phyloP scores from a whole-genome alignment of 2,329 filamentous ascomycete genomes.

The Neospermospora avenae region DNA sequence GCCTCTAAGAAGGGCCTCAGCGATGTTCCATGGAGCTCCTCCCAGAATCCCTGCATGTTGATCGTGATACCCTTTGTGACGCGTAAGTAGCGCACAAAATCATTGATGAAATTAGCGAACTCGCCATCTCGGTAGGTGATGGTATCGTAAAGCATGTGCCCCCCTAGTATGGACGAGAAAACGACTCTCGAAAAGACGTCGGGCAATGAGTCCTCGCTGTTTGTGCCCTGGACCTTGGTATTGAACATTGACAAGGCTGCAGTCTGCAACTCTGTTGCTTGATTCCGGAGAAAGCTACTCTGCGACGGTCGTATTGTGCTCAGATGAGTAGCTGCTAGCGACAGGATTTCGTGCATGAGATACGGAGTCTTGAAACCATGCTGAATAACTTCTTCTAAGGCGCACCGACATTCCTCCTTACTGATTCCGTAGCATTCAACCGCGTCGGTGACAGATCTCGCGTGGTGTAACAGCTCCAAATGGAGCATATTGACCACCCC shows the following conservation, averaged over 20 bases:
- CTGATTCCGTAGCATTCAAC: background rate
- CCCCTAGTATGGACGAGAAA: background rate
- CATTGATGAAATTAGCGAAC: background rate
- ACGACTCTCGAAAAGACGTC: background rate
- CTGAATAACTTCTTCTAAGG: background rate
- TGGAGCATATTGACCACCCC: background rate
- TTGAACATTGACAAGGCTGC: background rate
- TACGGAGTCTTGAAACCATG: background rate
- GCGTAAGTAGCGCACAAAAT: background rate
- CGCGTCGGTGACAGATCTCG: background rate
- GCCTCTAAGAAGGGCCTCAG: background rate
- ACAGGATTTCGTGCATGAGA: background rate
- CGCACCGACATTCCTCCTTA: background rate
- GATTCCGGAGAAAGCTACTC: background rate
- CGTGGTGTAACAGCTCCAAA: background rate
- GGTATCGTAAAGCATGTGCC: background rate
- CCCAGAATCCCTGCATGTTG: background rate
- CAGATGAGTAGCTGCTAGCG: background rate
- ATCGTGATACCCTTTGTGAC: background rate
- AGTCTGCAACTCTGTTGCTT: background rate
- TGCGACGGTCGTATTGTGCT: background rate
- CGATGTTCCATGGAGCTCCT: background rate
- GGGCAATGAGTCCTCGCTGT: too few species aligned
- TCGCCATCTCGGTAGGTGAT: background rate
- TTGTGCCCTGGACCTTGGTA: background rate